These are phyloP conservation scores for Verticillium tricorpus DNA, from an alignment of 2,329 filamentous ascomycete species.

Conservation along the genomic window DNA sequence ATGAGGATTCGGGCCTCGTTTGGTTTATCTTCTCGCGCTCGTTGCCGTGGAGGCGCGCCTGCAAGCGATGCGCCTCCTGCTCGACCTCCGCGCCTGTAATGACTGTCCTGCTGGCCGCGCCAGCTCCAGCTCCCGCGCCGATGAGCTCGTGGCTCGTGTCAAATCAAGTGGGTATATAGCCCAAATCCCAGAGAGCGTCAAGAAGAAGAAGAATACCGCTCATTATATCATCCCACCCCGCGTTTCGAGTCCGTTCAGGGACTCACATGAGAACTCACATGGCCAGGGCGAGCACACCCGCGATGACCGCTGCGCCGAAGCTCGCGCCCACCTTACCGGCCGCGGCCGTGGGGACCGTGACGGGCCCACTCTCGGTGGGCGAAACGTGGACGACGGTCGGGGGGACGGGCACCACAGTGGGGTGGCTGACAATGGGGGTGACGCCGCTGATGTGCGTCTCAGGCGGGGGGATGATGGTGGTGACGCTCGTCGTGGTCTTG, in stretches of 20 bases:
- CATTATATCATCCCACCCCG: neutral
- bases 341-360: slow-evolving; percentile 27
- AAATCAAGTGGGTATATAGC: neutral
- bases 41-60: no score
- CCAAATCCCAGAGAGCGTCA: neutral
- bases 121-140: neutral
- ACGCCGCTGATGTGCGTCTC: slow-evolving; percentile 3
- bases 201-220: neutral
- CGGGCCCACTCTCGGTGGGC: slow-evolving; percentile 2
- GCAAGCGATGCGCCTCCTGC: neutral
- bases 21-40: neutral
- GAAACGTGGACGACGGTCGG: slow-evolving; percentile 5
- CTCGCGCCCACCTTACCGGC: slow-evolving; percentile 29
- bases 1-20: neutral
- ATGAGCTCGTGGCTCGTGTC: neutral
- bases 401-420: slow-evolving; percentile 6
- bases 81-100: neutral
- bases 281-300: slow-evolving; percentile 30
- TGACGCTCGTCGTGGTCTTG: slow-evolving; percentile 9
- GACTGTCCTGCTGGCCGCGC: neutral
- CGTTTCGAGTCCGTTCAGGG: neutral
- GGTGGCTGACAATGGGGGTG: slow-evolving; percentile 2
- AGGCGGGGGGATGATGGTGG: slow-evolving; percentile 5
- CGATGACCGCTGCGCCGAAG: slow-evolving; percentile 29
- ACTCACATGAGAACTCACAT: neutral